These are phyloP conservation scores for Xylaria digitata DNA, from an alignment of 2,329 filamentous ascomycete species.

Conservation along the genomic window DNA sequence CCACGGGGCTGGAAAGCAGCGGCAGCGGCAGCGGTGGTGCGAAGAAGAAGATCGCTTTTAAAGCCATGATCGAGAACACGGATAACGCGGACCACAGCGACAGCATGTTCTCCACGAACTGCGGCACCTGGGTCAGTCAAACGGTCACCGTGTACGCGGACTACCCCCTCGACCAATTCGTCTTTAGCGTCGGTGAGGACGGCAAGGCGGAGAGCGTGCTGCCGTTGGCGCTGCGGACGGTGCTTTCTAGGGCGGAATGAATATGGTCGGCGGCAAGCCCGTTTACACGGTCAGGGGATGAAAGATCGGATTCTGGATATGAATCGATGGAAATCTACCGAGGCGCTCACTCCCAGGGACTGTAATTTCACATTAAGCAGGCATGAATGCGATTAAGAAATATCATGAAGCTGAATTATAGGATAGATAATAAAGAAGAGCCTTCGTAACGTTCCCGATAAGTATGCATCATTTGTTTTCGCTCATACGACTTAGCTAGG, in stretches of 20 bases:
- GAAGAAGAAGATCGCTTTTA: slow-evolving; percentile 41
- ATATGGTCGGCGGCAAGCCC: too few relatives aligned
- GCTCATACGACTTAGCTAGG: too few relatives aligned
- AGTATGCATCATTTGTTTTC: too few relatives aligned
- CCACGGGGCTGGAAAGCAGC: slow-evolving; percentile 43
- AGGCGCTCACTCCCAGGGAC: too few relatives aligned
- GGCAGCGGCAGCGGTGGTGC: slow-evolving; percentile 24
- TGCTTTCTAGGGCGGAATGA: background rate
- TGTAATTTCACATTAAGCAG: too few relatives aligned
- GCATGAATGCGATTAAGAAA: too few relatives aligned
- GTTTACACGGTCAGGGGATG: too few relatives aligned
- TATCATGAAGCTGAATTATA: too few relatives aligned
- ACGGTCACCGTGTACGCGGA: slow-evolving; percentile 46
- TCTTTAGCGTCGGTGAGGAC: slow-evolving; percentile 42
- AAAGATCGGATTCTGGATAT: too few relatives aligned
- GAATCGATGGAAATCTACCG: too few relatives aligned
- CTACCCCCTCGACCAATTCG: slow-evolving; percentile 49
- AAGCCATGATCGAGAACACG: slow-evolving; percentile 47
- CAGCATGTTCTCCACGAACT: slow-evolving; percentile 48
- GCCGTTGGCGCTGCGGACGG: slow-evolving; percentile 45
- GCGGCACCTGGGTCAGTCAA: slow-evolving; percentile 48
- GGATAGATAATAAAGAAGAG: too few relatives aligned
- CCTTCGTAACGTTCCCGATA: too few relatives aligned
- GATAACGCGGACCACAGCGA: slow-evolving; percentile 35
- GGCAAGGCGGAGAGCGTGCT: slow-evolving; percentile 42